These are phyloP conservation scores for Novymonas esmeraldas DNA, from an alignment of 208 protist genomes.

Conservation along the genomic window DNA sequence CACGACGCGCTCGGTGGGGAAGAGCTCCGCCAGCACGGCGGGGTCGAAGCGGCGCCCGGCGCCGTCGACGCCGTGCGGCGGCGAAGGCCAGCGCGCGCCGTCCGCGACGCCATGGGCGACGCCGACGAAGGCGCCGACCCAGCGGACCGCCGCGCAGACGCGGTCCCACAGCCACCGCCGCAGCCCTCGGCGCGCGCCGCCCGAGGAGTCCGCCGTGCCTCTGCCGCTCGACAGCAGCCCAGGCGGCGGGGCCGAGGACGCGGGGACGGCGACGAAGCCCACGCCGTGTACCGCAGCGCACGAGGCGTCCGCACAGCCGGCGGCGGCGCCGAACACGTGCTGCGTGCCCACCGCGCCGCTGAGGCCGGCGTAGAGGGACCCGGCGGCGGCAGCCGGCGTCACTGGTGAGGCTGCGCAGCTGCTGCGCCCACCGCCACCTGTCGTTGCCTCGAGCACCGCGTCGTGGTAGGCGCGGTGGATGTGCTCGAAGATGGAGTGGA, in stretches of 20 bases:
- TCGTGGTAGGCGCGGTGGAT: constrained; percentile 43
- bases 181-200: not conserved
- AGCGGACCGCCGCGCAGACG: constrained; percentile 15
- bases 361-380: constrained; percentile 8
- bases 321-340: not conserved
- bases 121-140: constrained; percentile 22
- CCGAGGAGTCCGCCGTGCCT: not conserved
- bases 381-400: not conserved
- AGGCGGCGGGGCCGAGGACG: not conserved
- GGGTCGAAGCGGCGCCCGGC: not conserved
- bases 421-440: not conserved
- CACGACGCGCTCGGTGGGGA: constrained; percentile 28
- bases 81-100: not conserved
- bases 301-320: not conserved
- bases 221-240: not conserved
- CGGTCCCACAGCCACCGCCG: not conserved
- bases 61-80: not conserved
- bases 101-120: not conserved
- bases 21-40: constrained; percentile 10
- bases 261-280: not conserved
- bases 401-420: not conserved
- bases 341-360: constrained; percentile 4
- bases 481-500: constrained; percentile 58
- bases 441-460: constrained; percentile 26
- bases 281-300: constrained; percentile 3